These are phyloP conservation scores for Suhomyces sp. DNA, from an alignment of 805 yeast genomes.

Conservation along the genomic window DNA sequence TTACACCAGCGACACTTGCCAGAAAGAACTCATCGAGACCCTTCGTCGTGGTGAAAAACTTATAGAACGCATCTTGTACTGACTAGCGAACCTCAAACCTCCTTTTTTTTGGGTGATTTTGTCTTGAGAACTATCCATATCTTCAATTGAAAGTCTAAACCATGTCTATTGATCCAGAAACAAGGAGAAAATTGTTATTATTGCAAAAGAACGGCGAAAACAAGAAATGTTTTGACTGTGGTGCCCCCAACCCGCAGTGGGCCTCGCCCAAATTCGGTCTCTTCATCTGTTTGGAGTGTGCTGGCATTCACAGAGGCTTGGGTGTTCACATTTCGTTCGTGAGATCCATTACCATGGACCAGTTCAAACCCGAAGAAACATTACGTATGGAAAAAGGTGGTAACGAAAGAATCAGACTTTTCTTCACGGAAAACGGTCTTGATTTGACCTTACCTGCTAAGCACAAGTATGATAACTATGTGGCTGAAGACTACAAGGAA, in stretches of 20 bases:
- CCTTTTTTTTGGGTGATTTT: no score
- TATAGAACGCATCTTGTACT: no score
- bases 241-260: conserved; percentile 98
- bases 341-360: conserved; percentile 97
- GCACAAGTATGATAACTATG: conserved; percentile 79
- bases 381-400: conserved; percentile 94
- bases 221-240: conserved; percentile 90
- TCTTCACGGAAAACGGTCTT: conserved; percentile 70
- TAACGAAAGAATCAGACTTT: conserved; percentile 69
- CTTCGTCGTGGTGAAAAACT: no score
- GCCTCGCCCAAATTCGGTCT: conserved; percentile 98
- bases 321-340: conserved; percentile 98
- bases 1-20: no score
- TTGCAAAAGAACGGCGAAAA: conserved; percentile 81
- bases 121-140: no score
- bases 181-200: conserved; percentile 71
- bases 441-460: conserved; percentile 63
- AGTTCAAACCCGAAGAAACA: conserved; percentile 91
- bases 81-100: no score
- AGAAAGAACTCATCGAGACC: no score
- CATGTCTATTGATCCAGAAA: conserved; percentile 89
- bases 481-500: conserved; percentile 93
- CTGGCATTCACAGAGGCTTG: conserved; percentile 91
- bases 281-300: conserved; percentile 96
- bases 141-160: no score